These are phyloP conservation scores for Drechslerella coelobrocha DNA, from an alignment of 2,329 filamentous ascomycete genomes.

Conservation along the genomic window DNA sequence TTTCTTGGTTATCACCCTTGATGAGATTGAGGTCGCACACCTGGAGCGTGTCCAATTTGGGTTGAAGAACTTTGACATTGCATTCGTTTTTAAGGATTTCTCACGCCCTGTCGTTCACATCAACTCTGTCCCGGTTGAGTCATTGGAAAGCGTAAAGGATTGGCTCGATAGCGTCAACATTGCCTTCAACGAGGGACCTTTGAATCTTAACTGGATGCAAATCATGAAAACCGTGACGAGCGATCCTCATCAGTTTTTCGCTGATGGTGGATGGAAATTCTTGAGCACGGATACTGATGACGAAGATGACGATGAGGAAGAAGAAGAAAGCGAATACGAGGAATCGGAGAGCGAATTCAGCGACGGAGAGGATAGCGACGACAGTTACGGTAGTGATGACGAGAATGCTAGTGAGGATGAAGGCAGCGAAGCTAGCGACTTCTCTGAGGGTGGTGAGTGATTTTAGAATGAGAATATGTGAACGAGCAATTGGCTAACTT, in stretches of 20 bases:
- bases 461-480: not conserved
- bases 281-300: conserved; percentile 85
- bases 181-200: conserved; percentile 87
- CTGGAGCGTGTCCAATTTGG: conserved; percentile 94
- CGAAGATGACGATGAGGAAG: conserved; percentile 76
- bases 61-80: conserved; percentile 97
- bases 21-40: conserved; percentile 95
- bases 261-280: conserved; percentile 94
- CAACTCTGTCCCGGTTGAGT: conserved; percentile 97
- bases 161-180: conserved; percentile 97
- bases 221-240: conserved; percentile 99
- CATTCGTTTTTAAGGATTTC: conserved; percentile 98
- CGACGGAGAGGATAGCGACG: conserved; percentile 74
- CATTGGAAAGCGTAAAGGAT: conserved; percentile 92
- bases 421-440: conserved; percentile 71
- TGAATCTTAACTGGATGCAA: conserved; percentile 98
- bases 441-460: conserved; percentile 68
- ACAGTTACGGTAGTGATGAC: conserved; percentile 92
- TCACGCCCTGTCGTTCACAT: conserved; percentile 87
- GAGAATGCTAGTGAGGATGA: conserved; percentile 79
- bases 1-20: conserved; percentile 92
- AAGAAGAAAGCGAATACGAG: conserved; percentile 91
- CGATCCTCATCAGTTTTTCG: conserved; percentile 93
- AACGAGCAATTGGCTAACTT: conserved; percentile 7
- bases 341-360: conserved; percentile 82